Base-by-base conservation (phyloP, 2,329 filamentous ascomycete species). In the Talaromyces amestolkiae region DNA sequence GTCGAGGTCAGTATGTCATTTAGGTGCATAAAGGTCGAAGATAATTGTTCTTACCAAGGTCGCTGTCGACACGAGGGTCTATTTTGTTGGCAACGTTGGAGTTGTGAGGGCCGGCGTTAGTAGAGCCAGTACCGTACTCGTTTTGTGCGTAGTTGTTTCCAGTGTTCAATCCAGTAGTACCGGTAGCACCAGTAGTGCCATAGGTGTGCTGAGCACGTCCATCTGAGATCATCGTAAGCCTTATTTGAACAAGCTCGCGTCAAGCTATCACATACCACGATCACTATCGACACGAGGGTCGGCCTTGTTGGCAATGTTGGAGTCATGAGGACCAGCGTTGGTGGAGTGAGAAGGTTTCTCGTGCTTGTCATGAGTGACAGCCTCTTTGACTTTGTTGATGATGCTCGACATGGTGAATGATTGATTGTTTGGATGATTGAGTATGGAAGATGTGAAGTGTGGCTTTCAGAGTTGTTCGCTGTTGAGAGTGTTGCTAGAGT, bases 301-400 rank as follows among this genome's bases (percentile, higher is more conserved):
- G 5, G 72, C 49, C 65, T 76, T 78, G 66, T 81, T 81, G 49
- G 74, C 72, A n/a, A 76, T 58, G 27, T 78, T 78, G 22, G 76
- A 76, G 9, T 69, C 69, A 64, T 79, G 77, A 43, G 78, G 78
- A 15, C 78, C 75, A 51, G 69, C 70, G 63, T 65, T 59, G 62
- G 67, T 66, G 45, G 59, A 65, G 33, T 56, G 33, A 19, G 56
- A 59, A 39, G 33, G 56, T 41, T 62, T 27, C 41, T 65, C 64
- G 22, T 61, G 56, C 62, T 62, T 53, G 58, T 65, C 64, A 35
- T 61, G 45, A 37, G 35, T 56, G 64, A 65, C 58, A 35, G 64
- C 64, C 31, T 58, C 58, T 39, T 65, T 65, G 58, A 65, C 51
- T 45, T 65, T 65, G 58, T 65, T 49, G 22, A 65, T 22, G 45